Base-by-base conservation (phyloP, 73 alveolate genomes). In the Paraurostyla sp. region DNA sequence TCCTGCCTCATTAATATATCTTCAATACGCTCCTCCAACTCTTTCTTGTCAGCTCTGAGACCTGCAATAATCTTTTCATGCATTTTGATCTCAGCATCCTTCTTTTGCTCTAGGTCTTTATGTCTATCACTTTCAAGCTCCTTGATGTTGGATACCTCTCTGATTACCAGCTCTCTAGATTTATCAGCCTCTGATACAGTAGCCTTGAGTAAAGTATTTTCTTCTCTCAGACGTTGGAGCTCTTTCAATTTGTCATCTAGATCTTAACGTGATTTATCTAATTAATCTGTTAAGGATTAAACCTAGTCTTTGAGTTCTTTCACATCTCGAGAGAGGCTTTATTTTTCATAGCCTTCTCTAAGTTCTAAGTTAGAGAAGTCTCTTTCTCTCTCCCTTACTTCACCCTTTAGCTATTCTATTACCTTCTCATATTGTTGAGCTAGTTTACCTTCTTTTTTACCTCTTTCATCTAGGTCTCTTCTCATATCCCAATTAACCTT, bases 361-460 rank as follows among this genome's bases (percentile, higher is more conserved):
- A 78, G 46, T 27, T 78, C 89, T 3, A 78, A 54, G 22, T 78
- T 51, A 51, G 22, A 9, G 0, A 51, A 11, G 29, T 85, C 93
- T 54, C 90, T 87, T 46, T 87, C 90, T 40, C 56, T 52, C 25
- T 87, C 83, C 36, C 65, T 76, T 2, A 65, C 46, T 27, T 87
- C 93, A 50, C 56, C 51, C 33, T 71, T 76, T 3, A 87, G 43
- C 22, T 76, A 65, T n/a, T 76, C 89, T 76, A 87, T 76, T 3
- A 65, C 65, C 16, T 57, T 87, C 65, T 87, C 89, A 50, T 71
- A 87, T 54, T 76, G 62, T 2, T 36, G 54, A 23, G 73, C 33
- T 22, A 35, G 16, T 25, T 76, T 87, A 16, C 29, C 42, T 57
- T 87, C 93, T 30, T 57, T 87, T 62, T 52, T 87, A 13, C 65